A percentile compares a stretch with the other conserved stretches of the same genome.
Evolutionary conservation across 306 rosid genomes (phyloP).

Genomic region (Inga laurina): DNA sequence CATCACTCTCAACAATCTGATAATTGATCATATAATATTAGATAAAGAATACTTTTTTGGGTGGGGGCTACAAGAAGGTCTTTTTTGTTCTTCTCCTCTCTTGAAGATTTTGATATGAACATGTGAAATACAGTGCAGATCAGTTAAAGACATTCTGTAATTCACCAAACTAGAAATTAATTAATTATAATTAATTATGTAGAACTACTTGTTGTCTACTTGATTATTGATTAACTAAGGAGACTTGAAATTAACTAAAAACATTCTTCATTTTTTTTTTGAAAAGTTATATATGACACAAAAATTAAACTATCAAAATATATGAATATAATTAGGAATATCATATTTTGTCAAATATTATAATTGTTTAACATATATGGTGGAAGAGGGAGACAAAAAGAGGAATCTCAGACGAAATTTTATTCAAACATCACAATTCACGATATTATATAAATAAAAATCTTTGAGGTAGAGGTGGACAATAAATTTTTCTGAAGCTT

Average conservation of each 20-base stretch:
- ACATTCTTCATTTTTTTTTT: background rate
- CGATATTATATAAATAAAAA: too few relatives aligned
- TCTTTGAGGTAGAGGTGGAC: too few relatives aligned
- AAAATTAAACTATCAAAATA: background rate
- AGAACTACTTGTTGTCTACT: background rate
- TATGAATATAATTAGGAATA: background rate
- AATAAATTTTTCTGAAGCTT: background rate
- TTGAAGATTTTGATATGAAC: slow-evolving; percentile 7
- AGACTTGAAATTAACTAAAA: background rate
- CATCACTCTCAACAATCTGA: slow-evolving; percentile 21
- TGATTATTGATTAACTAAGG: background rate
- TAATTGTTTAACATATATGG: background rate
- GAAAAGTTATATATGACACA: background rate
- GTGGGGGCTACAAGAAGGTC: slow-evolving; percentile 18
- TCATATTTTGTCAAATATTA: background rate
- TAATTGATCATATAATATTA: background rate
- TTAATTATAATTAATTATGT: background rate
- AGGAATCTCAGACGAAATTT: background rate
- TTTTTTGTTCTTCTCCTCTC: background rate
- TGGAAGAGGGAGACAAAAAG: background rate
- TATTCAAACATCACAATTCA: background rate
- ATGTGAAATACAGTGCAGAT: slow-evolving; percentile 41
- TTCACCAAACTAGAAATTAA: background rate
- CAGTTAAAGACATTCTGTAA: slow-evolving; percentile 50
- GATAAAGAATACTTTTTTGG: slow-evolving; percentile 7